phyloP scores from a whole-genome alignment of 108 stramenopile species.

The Pseudonitzschia multiseries region DNA sequence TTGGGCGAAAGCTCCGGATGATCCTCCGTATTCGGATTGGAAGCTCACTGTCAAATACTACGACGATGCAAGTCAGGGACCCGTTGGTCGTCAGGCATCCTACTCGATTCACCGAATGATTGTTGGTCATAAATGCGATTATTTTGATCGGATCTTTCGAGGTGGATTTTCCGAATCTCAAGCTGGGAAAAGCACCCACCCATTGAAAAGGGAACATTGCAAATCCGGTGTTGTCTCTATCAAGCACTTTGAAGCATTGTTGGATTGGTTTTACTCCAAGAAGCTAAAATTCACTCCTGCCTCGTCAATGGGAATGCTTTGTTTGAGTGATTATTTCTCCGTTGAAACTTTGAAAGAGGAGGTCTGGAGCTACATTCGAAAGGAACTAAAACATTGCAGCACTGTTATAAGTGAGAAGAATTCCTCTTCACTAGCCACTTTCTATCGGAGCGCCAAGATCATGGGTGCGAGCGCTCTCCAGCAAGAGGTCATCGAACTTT shows the following conservation, averaged over 20 bases:
- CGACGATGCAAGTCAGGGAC: background rate
- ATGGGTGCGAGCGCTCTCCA: background rate
- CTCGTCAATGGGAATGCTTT: background rate
- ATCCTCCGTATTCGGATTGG: background rate
- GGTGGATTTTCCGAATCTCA: background rate
- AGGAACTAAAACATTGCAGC: background rate
- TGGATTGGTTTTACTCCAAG: background rate
- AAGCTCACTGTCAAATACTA: background rate
- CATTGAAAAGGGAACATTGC: background rate
- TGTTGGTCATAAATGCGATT: background rate
- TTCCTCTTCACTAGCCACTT: too few species aligned
- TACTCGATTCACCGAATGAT: background rate
- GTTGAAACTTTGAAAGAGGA: background rate
- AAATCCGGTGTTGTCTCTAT: background rate
- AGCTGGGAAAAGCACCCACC: background rate
- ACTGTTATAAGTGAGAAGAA: too few species aligned
- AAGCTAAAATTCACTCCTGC: background rate
- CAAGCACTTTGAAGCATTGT: background rate
- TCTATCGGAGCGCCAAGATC: background rate
- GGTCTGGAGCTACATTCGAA: background rate
- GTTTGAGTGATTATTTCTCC: background rate
- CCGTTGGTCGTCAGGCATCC: background rate
- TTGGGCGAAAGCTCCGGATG: background rate
- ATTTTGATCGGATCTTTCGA: background rate
- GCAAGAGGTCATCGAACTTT: background rate